Conservation (phyloP, 768 basidiomycete genomes). For the Crepidotus variabilis region DNA sequence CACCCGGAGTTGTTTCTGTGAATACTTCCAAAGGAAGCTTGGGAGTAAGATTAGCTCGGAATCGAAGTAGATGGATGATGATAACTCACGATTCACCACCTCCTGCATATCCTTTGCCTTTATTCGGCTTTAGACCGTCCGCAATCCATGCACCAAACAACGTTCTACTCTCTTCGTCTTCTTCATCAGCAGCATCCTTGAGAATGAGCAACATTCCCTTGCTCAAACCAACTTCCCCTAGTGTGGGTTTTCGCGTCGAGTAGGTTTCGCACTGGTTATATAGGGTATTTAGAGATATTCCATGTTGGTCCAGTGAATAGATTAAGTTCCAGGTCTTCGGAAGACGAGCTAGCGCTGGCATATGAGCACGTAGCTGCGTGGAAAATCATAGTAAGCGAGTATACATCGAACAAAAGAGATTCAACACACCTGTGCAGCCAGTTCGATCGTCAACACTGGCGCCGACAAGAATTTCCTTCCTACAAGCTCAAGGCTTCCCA, state of each 20-base stretch:
- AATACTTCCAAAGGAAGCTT: conserved; percentile 80
- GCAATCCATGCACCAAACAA: conserved; percentile 84
- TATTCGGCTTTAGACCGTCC: conserved; percentile 60
- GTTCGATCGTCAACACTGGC: conserved; percentile 42
- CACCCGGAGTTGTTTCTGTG: conserved; percentile 46
- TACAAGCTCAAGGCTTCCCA: conserved; percentile 41
- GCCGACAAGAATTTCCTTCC: conserved; percentile 57
- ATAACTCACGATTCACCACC: conserved; percentile 77
- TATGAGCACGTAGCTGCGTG: conserved; percentile 59
- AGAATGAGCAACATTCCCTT: conserved; percentile 58
- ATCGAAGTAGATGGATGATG: background rate
- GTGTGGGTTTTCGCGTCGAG: conserved; percentile 24
- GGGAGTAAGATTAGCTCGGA: background rate
- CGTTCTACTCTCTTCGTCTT: conserved; percentile 49
- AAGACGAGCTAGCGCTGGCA: conserved; percentile 74
- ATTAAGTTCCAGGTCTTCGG: conserved; percentile 71
- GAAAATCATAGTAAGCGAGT: background rate
- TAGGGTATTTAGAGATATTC: conserved; percentile 87
- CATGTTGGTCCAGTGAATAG: conserved; percentile 93
- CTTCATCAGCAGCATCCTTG: conserved; percentile 55
- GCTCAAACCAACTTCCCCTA: conserved; percentile 21
- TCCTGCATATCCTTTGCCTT: conserved; percentile 73
- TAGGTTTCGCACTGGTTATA: conserved; percentile 60
- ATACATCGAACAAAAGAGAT: conserved; percentile 1
- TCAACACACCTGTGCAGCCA: conserved; percentile 59